A percentile compares a stretch with the other conserved stretches of the same genome.
These are phyloP conservation scores for Ceratobasidium sp. DNA, from an alignment of 1,284 basidiomycete genomes.

Conservation along the genomic window DNA sequence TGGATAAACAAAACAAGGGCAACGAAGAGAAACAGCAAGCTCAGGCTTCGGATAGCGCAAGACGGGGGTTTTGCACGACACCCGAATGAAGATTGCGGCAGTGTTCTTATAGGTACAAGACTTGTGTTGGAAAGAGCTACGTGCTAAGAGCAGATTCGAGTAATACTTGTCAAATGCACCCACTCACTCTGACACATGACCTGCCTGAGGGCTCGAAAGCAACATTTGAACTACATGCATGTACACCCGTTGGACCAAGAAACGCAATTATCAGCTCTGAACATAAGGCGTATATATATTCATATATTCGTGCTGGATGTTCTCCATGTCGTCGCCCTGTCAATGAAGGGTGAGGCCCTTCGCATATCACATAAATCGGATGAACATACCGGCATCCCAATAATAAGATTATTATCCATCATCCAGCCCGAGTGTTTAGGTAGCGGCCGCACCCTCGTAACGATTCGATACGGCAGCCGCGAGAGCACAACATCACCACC, in stretches of 20 bases:
- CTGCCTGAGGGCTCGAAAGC: not conserved
- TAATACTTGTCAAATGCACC: no score
- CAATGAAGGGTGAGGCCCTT: not conserved
- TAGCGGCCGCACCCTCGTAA: slow-evolving; percentile 16
- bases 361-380: not conserved
- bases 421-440: slow-evolving; percentile 41
- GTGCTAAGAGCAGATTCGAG: no score
- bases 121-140: no score
- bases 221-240: not conserved
- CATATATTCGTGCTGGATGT: slow-evolving; percentile 43
- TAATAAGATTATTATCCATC: slow-evolving; percentile 34
- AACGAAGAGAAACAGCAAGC: no score
- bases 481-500: slow-evolving; percentile 9
- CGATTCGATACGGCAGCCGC: slow-evolving; percentile 34
- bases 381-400: slow-evolving; percentile 41
- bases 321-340: slow-evolving; percentile 41
- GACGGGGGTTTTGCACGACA: no score
- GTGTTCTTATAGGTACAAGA: no score
- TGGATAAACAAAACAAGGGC: no score
- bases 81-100: no score
- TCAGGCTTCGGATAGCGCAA: no score
- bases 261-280: not conserved
- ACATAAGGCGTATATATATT: slow-evolving; percentile 31
- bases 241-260: not conserved
- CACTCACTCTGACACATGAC: no score